phyloP scores from a whole-genome alignment of 192 early-diverging fungal genomes.

The Polychytrium aggregatum region DNA sequence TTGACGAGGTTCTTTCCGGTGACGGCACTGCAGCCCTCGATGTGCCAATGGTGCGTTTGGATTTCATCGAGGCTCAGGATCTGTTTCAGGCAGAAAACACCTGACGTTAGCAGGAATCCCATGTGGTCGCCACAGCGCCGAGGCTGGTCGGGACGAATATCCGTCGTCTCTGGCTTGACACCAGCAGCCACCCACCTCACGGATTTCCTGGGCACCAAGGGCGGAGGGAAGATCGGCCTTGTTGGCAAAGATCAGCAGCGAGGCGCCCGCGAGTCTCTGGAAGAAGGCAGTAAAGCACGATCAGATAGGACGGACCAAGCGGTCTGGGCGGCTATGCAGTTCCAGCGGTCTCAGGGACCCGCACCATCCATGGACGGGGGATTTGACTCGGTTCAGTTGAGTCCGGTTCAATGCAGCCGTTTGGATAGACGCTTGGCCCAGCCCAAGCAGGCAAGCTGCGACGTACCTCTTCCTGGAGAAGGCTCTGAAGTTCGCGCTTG shows the following conservation, averaged over 20 bases:
- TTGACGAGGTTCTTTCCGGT: conserved; percentile 72
- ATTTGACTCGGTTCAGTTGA: no score
- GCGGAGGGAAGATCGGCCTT: conserved; percentile 94
- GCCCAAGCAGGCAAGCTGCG: background rate
- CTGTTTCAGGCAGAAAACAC: no score
- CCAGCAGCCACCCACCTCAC: conserved; percentile 30
- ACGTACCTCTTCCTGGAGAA: conserved; percentile 81
- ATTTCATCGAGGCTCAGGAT: conserved; percentile 59
- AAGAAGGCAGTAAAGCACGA: no score
- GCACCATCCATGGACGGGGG: no score
- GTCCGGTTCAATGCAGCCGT: no score
- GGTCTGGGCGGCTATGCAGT: no score
- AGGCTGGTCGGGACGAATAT: no score
- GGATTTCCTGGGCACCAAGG: conserved; percentile 56
- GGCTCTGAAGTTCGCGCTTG: conserved; percentile 54
- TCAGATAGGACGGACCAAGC: no score
- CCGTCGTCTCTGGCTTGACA: background rate
- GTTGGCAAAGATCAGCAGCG: conserved; percentile 90
- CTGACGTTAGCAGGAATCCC: background rate
- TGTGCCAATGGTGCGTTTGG: conserved; percentile 85
- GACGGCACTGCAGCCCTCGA: conserved; percentile 82
- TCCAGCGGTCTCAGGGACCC: no score
- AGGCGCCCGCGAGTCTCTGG: conserved; percentile 79
- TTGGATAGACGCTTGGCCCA: background rate
- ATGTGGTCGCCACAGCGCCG: no score